Base-by-base conservation (phyloP, 2,329 filamentous ascomycete species). In the Scedosporium apiospermum region DNA sequence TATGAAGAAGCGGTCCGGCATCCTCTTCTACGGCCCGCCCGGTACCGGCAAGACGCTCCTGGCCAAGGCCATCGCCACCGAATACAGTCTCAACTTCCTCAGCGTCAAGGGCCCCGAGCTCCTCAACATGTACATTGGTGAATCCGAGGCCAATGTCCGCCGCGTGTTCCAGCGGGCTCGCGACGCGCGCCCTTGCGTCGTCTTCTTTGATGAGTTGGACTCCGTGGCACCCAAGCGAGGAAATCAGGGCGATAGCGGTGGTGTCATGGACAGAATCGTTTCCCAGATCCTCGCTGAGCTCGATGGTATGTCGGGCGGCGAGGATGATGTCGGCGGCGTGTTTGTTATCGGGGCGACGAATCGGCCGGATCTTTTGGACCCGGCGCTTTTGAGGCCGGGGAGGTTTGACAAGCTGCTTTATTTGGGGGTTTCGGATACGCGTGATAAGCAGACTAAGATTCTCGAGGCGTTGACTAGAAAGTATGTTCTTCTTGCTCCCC, bases 381-480 rank as follows among this genome's bases (percentile, higher is more conserved):
- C 91, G 66, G 95, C 93, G 4, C 78, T 99, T 63, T 79, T 98
- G 55, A 85, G 93, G 62, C 95, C 93, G 1, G 93, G 93, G 2
- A 83, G 93, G 64, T 98, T 99, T 73, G 95, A 99, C 73, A 98
- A 98, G 80, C 96, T 98, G 93, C 83, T 99, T 34, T 99, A 98
- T 71, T 81, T 99, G 12, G 95, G 95, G 42, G 92, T 99, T 7
- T 96, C 91, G 6, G 95, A 99, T 74, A 97, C 93, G 3, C 93
- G 98, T 70, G 90, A 96, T 18, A 98, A 98, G 78, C 95, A 99
- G 76, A 84, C 91, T 65, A 97, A 88, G 23, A 98, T 99, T 66
- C 78, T 99, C 71, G 91, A 98, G 73, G 95, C 95, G 1, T 78
- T 99, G 71, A 98, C 95, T 1, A 84, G 95, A 70, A 99, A 98